A percentile compares a stretch with the other conserved stretches of the same genome.
phyloP scores from a whole-genome alignment of 129 eudicot species.

The Cynara cardunculus region DNA sequence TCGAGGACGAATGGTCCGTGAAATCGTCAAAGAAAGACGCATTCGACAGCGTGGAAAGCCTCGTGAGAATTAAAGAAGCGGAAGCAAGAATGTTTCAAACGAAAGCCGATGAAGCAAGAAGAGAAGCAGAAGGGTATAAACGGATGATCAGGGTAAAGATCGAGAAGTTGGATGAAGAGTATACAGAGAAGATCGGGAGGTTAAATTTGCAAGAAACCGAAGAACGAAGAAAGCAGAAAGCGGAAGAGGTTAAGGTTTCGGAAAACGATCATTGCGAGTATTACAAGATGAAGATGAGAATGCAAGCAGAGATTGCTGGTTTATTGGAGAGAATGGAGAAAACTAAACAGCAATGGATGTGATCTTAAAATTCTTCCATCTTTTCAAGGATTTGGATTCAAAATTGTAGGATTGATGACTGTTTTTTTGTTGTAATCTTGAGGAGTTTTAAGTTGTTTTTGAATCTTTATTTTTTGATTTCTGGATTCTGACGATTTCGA shows the following conservation, averaged over 20 bases:
- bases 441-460: not conserved
- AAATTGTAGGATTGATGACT: not conserved
- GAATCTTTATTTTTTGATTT: not conserved
- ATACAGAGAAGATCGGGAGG: conserved; percentile 51
- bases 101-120: conserved; percentile 76
- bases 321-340: conserved; percentile 84
- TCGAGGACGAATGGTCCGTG: conserved; percentile 83
- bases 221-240: conserved; percentile 56
- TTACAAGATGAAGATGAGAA: conserved; percentile 80
- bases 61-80: conserved; percentile 71
- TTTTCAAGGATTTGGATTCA: not conserved
- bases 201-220: conserved; percentile 61
- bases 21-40: conserved; percentile 54
- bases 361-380: not conserved
- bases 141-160: conserved; percentile 51
- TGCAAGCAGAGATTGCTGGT: conserved; percentile 85
- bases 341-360: conserved; percentile 71
- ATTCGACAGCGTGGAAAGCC: conserved; percentile 72
- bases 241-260: conserved; percentile 62
- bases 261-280: conserved; percentile 74
- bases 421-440: conserved; percentile 9
- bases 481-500: conserved; percentile 3
- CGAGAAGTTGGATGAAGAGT: conserved; percentile 76
- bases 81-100: conserved; percentile 85
- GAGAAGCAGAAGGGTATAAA: conserved; percentile 60